phyloP scores from a whole-genome alignment of 768 basidiomycete genomes.

The Lentinula raphanica region DNA sequence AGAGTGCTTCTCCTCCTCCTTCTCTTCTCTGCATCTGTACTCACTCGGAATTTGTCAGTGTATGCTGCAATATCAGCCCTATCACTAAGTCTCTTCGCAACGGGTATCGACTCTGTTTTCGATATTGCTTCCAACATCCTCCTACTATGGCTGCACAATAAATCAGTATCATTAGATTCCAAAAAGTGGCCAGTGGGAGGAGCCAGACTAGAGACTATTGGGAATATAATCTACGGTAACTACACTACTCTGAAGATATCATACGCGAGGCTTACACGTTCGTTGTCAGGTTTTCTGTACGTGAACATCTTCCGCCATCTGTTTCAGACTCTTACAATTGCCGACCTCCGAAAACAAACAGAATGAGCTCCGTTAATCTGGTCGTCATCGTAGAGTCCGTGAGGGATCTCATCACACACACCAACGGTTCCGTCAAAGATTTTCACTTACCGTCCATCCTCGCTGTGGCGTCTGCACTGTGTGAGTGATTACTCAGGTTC shows the following conservation, averaged over 20 bases:
- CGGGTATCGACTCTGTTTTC: conserved; percentile 82
- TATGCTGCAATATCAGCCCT: conserved; percentile 86
- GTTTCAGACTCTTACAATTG: neutral
- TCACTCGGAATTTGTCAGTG: conserved; percentile 39
- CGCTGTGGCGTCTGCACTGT: conserved; percentile 77
- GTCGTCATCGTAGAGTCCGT: conserved; percentile 87
- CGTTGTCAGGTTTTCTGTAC: conserved; percentile 34
- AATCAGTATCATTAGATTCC: conserved; percentile 62
- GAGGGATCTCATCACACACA: conserved; percentile 57
- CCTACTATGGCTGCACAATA: conserved; percentile 71
- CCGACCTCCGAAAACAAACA: conserved; percentile 21
- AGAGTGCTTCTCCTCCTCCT: conserved; percentile 43
- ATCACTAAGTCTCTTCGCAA: conserved; percentile 86
- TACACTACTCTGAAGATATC: neutral
- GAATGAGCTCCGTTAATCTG: conserved; percentile 90
- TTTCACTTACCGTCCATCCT: conserved; percentile 82
- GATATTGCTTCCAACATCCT: conserved; percentile 81
- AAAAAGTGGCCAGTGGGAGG: conserved; percentile 94
- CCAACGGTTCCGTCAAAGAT: conserved; percentile 43
- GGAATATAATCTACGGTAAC: conserved; percentile 76
- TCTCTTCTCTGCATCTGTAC: neutral
- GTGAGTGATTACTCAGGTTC: conserved; percentile 31
- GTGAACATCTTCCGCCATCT: conserved; percentile 1
- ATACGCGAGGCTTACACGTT: neutral
- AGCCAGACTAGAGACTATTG: conserved; percentile 81